phyloP scores from a whole-genome alignment of 192 early-diverging fungal species.

The Geranomyces michiganensis region DNA sequence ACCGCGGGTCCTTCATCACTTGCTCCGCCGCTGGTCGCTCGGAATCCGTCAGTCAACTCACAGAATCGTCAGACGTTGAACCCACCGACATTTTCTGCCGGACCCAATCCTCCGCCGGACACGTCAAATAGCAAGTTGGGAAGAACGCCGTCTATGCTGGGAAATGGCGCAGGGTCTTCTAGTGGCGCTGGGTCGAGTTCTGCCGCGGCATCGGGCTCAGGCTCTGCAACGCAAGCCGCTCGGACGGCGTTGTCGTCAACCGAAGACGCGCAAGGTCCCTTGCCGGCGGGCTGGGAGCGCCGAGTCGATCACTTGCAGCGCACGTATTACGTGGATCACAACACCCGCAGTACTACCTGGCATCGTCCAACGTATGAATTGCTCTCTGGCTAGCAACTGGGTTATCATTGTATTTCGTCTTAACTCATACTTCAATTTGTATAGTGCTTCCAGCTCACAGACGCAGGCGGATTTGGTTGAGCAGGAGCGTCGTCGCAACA shows the following conservation, averaged over 20 bases:
- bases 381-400: neutral
- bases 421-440: neutral
- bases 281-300: conserved; percentile 87
- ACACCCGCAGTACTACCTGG: conserved; percentile 96
- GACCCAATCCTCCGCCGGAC: conserved; percentile 4
- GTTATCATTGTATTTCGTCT: neutral
- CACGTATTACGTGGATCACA: conserved; percentile 98
- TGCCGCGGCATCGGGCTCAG: conserved; percentile 40
- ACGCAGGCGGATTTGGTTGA: conserved; percentile 57
- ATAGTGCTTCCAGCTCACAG: neutral
- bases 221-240: neutral
- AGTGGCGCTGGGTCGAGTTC: conserved; percentile 41
- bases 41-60: conserved; percentile 19
- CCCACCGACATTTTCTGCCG: conserved; percentile 9
- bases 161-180: conserved; percentile 22
- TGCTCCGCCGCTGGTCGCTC: neutral
- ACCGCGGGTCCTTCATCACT: conserved; percentile 39
- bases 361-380: conserved; percentile 54
- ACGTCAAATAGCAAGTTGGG: neutral
- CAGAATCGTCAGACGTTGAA: neutral
- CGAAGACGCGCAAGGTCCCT: conserved; percentile 60
- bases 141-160: conserved; percentile 9
- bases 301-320: conserved; percentile 91
- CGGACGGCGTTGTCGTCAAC: conserved; percentile 43
- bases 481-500: conserved; percentile 75